Conservation (phyloP, 2,329 filamentous ascomycete species). For the Alternaria gaisen region DNA sequence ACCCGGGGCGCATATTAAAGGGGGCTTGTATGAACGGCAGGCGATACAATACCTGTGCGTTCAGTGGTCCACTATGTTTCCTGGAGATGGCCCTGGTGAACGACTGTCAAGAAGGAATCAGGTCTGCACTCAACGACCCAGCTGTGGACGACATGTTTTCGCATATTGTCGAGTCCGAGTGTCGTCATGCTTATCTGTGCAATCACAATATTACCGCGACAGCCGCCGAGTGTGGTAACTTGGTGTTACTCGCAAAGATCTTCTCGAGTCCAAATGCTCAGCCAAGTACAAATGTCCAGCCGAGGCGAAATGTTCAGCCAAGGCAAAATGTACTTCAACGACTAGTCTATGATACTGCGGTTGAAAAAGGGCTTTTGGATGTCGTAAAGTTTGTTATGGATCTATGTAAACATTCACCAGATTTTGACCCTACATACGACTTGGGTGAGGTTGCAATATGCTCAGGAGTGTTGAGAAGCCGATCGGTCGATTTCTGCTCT, state of each 20-base stretch:
- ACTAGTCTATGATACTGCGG: background rate
- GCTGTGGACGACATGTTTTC: background rate
- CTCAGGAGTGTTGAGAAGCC: conserved; percentile 1
- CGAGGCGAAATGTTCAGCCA: no score
- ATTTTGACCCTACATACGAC: background rate
- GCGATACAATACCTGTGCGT: background rate
- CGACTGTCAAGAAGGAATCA: background rate
- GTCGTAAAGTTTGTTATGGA: background rate
- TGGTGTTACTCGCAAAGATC: background rate
- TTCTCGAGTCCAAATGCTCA: background rate
- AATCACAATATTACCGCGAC: background rate
- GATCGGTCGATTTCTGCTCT: background rate
- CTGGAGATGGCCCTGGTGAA: background rate
- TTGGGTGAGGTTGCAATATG: background rate
- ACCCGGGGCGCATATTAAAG: background rate
- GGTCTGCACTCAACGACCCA: background rate
- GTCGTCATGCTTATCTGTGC: background rate
- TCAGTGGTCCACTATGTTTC: background rate
- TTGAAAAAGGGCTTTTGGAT: background rate
- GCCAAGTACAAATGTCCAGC: no score
- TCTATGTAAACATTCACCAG: background rate
- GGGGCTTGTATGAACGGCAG: background rate
- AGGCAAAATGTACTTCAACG: no score
- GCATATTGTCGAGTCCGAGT: background rate
- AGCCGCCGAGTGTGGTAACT: background rate